phyloP scores from a whole-genome alignment of 164 flowering plant species.

The Chimonanthus salicifolius region DNA sequence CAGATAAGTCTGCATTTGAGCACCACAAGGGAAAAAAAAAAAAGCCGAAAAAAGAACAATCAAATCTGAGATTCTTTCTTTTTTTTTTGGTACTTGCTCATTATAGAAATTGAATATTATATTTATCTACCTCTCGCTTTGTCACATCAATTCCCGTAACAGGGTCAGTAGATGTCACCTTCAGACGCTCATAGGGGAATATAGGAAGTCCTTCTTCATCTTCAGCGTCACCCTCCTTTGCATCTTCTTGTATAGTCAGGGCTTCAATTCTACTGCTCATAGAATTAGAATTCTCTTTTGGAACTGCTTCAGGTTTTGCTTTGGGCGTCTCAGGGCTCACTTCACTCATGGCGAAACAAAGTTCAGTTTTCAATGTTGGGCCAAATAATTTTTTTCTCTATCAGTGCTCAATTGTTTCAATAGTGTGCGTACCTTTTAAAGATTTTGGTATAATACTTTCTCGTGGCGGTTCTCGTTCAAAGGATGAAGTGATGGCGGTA shows the following conservation, averaged over 20 bases:
- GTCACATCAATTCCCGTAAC: constrained; percentile 83
- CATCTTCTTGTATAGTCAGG: constrained; percentile 79
- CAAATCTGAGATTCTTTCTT: no score
- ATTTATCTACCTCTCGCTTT: constrained; percentile 73
- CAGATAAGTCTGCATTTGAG: constrained; percentile 62
- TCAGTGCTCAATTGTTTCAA: background rate
- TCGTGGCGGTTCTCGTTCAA: constrained; percentile 49
- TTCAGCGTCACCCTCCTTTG: constrained; percentile 87
- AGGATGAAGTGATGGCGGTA: constrained; percentile 56
- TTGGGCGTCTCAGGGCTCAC: constrained; percentile 43
- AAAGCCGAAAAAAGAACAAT: background rate
- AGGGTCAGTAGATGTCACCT: constrained; percentile 56
- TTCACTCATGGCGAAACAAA: constrained; percentile 17
- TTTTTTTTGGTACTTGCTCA: no score
- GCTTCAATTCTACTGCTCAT: constrained; percentile 61
- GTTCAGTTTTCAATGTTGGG: constrained; percentile 2
- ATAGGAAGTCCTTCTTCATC: constrained; percentile 86
- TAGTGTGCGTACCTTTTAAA: constrained; percentile 42
- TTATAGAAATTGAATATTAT: background rate
- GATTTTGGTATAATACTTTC: constrained; percentile 46
- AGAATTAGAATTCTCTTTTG: constrained; percentile 35
- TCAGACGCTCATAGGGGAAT: constrained; percentile 86
- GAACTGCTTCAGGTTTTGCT: constrained; percentile 35
- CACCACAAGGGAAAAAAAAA: background rate
- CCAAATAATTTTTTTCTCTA: background rate